These are phyloP conservation scores for Mycena galopus DNA, from an alignment of 768 basidiomycete species.

Conservation along the genomic window DNA sequence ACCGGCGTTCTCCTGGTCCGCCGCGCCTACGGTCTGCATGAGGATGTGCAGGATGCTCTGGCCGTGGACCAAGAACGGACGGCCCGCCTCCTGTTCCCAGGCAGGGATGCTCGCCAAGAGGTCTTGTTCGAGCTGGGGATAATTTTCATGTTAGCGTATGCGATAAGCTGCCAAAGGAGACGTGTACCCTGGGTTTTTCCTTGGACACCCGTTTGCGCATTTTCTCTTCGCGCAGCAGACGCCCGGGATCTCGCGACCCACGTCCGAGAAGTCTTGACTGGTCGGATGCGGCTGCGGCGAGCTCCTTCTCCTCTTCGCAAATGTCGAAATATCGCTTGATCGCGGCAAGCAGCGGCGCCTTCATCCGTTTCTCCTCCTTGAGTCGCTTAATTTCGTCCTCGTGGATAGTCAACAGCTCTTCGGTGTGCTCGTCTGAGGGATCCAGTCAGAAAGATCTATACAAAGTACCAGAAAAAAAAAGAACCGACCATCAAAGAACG, in stretches of 20 bases:
- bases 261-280: conserved; percentile 86
- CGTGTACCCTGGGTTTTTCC: conserved; percentile 90
- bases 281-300: conserved; percentile 84
- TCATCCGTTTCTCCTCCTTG: conserved; percentile 85
- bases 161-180: conserved; percentile 1
- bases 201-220: conserved; percentile 94
- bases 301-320: conserved; percentile 89
- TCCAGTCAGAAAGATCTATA: conserved; percentile 17
- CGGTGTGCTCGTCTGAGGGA: conserved; percentile 82
- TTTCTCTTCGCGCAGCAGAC: conserved; percentile 94
- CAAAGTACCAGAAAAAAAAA: background rate
- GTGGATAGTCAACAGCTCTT: conserved; percentile 87
- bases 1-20: conserved; percentile 79
- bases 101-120: conserved; percentile 80
- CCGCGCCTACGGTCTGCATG: conserved; percentile 76
- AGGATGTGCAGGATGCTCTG: conserved; percentile 84
- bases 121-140: conserved; percentile 86
- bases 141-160: background rate
- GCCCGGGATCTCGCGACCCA: conserved; percentile 85
- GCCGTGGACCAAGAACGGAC: conserved; percentile 88
- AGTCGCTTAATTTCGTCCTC: conserved; percentile 87
- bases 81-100: conserved; percentile 86
- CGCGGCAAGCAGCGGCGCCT: conserved; percentile 78
- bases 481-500: conserved; percentile 83
- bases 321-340: conserved; percentile 94